Evolutionary conservation across 495 filamentous ascomycete species (phyloP).

Genomic region (Halenospora varia): DNA sequence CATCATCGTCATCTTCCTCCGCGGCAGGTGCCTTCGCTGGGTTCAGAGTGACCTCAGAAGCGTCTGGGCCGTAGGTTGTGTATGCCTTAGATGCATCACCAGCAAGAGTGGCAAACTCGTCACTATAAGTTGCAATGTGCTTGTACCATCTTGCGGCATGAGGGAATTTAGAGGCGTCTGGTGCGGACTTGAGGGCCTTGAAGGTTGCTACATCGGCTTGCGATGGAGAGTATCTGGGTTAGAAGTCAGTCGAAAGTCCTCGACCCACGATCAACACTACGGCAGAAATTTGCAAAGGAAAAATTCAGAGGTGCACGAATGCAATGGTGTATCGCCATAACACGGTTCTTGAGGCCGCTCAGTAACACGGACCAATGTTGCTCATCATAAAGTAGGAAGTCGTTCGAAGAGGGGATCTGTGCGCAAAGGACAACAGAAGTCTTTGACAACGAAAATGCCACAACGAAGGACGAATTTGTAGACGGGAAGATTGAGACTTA

Average conservation of each 20-base stretch:
- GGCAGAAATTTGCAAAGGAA: conserved; percentile 14
- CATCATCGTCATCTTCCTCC: conserved; percentile 69
- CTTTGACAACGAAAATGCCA: neutral
- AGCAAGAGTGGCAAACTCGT: conserved; percentile 84
- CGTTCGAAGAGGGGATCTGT: conserved; percentile 4
- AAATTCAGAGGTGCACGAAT: conserved; percentile 76
- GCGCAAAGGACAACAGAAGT: conserved; percentile 1
- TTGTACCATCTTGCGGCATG: conserved; percentile 97
- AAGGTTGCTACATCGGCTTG: conserved; percentile 95
- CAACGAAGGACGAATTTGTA: conserved; percentile 12
- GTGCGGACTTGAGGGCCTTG: conserved; percentile 77
- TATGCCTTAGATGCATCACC: conserved; percentile 86
- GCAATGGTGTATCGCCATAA: conserved; percentile 79
- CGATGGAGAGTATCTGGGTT: conserved; percentile 68
- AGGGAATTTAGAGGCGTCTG: conserved; percentile 82
- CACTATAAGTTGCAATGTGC: conserved; percentile 87
- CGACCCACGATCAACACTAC: conserved; percentile 7
- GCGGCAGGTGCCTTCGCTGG: conserved; percentile 78
- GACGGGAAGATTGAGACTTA: conserved; percentile 46
- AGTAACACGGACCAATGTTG: conserved; percentile 97
- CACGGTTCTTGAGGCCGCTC: conserved; percentile 97
- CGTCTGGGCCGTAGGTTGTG: conserved; percentile 89
- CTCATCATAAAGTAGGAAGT: conserved; percentile 65
- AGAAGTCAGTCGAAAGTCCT: conserved; percentile 28
- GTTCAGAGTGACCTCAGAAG: conserved; percentile 67